Evolutionary conservation across 805 yeast species (phyloP).

Genomic region (Yarrowia phangngaensis): DNA sequence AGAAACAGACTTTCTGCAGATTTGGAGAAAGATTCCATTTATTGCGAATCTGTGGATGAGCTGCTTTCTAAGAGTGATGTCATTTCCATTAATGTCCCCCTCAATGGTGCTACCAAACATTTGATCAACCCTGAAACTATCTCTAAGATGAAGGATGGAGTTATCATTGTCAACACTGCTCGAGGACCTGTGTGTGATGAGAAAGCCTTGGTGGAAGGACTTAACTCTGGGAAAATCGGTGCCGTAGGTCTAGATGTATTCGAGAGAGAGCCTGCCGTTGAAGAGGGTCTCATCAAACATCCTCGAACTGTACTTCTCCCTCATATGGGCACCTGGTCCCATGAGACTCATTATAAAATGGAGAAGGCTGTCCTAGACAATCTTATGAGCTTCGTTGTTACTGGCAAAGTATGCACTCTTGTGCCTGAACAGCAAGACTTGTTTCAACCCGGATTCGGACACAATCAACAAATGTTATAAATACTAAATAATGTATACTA

Average conservation of each 20-base stretch:
- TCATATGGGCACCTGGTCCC: slow-evolving; percentile 49
- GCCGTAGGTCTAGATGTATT: slow-evolving; percentile 60
- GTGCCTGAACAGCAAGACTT: slow-evolving; percentile 64
- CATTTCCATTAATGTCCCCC: slow-evolving; percentile 50
- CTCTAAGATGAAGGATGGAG: slow-evolving; percentile 52
- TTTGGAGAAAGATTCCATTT: slow-evolving; percentile 47
- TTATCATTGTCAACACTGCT: slow-evolving; percentile 54
- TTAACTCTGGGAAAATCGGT: slow-evolving; percentile 50
- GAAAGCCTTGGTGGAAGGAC: slow-evolving; percentile 45
- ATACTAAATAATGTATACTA: slow-evolving; percentile 26
- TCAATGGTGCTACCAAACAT: slow-evolving; percentile 52
- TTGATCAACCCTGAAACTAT: slow-evolving; percentile 46
- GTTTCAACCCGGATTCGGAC: slow-evolving; percentile 19
- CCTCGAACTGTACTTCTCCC: slow-evolving; percentile 53
- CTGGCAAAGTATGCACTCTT: slow-evolving; percentile 66
- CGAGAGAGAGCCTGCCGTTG: slow-evolving; percentile 54
- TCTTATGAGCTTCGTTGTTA: slow-evolving; percentile 51
- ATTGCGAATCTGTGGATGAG: slow-evolving; percentile 46
- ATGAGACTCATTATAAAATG: slow-evolving; percentile 58
- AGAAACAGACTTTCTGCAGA: slow-evolving; percentile 47
- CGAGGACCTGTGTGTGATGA: slow-evolving; percentile 61
- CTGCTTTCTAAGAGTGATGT: slow-evolving; percentile 49
- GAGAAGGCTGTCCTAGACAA: slow-evolving; percentile 74
- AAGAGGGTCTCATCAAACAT: slow-evolving; percentile 46
- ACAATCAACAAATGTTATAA: slow-evolving; percentile 25